Evolutionary conservation across 1,139 yeast species (phyloP).

Genomic region (Zhuliangozyma blackwelliae): DNA sequence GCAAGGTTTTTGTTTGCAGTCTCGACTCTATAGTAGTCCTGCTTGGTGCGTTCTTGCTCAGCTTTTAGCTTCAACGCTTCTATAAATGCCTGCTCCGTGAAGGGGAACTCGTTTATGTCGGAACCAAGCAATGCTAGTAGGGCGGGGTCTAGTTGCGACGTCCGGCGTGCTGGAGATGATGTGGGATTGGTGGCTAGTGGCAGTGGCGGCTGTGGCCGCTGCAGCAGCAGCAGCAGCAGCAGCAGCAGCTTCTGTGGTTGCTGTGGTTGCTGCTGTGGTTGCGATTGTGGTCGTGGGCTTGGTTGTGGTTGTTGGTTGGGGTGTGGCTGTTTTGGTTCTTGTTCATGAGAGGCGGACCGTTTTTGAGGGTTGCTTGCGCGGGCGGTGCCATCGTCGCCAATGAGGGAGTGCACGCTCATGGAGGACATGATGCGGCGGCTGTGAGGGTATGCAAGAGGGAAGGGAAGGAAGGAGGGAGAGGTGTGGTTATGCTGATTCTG

Average conservation of each 20-base stretch:
- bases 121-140: constrained; percentile 48
- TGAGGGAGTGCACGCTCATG: constrained; percentile 14
- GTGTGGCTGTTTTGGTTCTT: too few relatives aligned
- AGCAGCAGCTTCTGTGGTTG: not conserved
- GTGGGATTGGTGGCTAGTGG: not conserved
- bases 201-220: not conserved
- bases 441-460: not conserved
- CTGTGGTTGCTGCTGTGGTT: constrained; percentile 1
- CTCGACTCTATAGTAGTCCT: constrained; percentile 71
- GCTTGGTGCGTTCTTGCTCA: constrained; percentile 83
- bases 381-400: constrained; percentile 4
- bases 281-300: not conserved
- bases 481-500: not conserved
- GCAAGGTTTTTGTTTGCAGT: constrained; percentile 56
- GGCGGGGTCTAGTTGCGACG: constrained; percentile 9
- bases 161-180: constrained; percentile 1
- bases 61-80: constrained; percentile 61
- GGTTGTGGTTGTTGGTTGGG: too few relatives aligned
- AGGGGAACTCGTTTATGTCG: constrained; percentile 51
- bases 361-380: constrained; percentile 2
- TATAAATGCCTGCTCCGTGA: constrained; percentile 57
- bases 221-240: too few relatives aligned
- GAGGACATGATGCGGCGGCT: constrained; percentile 7
- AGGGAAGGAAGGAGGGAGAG: not conserved
- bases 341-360: not conserved